Percentiles rank a stretch among this genome's conserved stretches.
Conservation (phyloP, 2,329 filamentous ascomycete genomes). For the Chrysoporthe puriensis region DNA sequence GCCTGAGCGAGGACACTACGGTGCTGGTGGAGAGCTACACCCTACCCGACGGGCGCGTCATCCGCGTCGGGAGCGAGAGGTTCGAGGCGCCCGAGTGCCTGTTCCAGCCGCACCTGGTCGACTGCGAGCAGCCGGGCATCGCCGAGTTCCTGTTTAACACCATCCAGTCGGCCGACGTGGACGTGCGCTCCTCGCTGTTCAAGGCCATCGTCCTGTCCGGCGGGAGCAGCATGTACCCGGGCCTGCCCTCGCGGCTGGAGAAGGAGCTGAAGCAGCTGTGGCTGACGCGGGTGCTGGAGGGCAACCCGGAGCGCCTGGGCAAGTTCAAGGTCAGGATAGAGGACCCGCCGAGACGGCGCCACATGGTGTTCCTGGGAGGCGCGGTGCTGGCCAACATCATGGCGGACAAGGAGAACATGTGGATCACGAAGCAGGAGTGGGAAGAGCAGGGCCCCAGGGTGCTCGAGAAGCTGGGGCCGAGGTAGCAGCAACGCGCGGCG, state of each 20-base stretch:
- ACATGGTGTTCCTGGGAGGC: constrained; percentile 99
- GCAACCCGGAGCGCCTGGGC: constrained; percentile 89
- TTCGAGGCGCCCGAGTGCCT: constrained; percentile 98
- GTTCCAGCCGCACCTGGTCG: constrained; percentile 97
- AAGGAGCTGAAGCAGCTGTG: constrained; percentile 99
- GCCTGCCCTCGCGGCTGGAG: constrained; percentile 89
- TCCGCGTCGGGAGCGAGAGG: constrained; percentile 92
- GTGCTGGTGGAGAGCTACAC: constrained; percentile 98
- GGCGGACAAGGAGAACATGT: constrained; percentile 99
- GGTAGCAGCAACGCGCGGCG: constrained; percentile 54
- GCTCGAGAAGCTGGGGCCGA: constrained; percentile 89
- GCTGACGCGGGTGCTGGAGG: constrained; percentile 87
- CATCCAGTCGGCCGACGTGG: constrained; percentile 93
- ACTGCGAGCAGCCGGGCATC: constrained; percentile 95
- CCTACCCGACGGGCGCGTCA: constrained; percentile 92
- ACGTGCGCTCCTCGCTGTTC: constrained; percentile 90
- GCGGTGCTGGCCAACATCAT: constrained; percentile 98
- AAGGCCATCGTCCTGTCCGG: constrained; percentile 97
- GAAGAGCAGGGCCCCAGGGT: constrained; percentile 84
- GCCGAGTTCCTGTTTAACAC: constrained; percentile 99
- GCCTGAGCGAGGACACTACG: constrained; percentile 94
- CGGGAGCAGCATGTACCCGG: constrained; percentile 98
- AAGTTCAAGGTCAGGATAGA: constrained; percentile 99
- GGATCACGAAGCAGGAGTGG: constrained; percentile 98
- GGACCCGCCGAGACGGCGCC: constrained; percentile 89